Base-by-base conservation (phyloP, 331 rosid species). In the Dryas integrifolia region DNA sequence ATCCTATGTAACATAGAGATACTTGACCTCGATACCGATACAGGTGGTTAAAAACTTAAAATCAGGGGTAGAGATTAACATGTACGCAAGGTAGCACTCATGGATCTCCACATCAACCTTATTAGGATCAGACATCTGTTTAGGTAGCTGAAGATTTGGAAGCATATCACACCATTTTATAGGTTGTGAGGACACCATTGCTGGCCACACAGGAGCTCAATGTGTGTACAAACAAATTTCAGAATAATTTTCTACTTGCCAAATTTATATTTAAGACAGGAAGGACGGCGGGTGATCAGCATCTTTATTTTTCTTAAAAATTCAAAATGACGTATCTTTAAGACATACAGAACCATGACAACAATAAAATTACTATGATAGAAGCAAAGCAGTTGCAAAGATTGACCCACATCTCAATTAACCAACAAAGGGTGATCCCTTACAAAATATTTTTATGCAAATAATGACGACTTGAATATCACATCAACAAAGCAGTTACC, bases 401-500 rank as follows among this genome's bases (percentile, higher is more conserved):
- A 39, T 55, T 2, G 9, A 53, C 49, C n/a, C 57, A 43, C 1
- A 52, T 14, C 30, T 53, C 43, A 26, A 55, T 3, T 6, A 35
- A 55, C 24, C n/a, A 58, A 6, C 16, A 15, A 7, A 4, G 69
- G 58, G 30, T 18, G 73, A 53, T 68, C 51, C 49, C 52, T 51
- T 18, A 30, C 49, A 80, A 48, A 16, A 16, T 39, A 11, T 46
- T 43, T 11, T 56, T 56, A 47, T 48, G 69, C 16, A 46, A 55
- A 76, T 43, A 65, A 60, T 15, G 76, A 24, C 71, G 72, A 62
- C 21, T n/a, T 44, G 79, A 80, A 73, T 61, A 78, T 79, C 70
- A 76, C 60, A 49, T 74, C 58, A 35, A 67, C 61, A 75, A 69
- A 57, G 76, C 66, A 77, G 67, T 78, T 79, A 89, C 99, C 97